Conservation (phyloP, 208 protist genomes). For the Acanthamoeba triangularis region DNA sequence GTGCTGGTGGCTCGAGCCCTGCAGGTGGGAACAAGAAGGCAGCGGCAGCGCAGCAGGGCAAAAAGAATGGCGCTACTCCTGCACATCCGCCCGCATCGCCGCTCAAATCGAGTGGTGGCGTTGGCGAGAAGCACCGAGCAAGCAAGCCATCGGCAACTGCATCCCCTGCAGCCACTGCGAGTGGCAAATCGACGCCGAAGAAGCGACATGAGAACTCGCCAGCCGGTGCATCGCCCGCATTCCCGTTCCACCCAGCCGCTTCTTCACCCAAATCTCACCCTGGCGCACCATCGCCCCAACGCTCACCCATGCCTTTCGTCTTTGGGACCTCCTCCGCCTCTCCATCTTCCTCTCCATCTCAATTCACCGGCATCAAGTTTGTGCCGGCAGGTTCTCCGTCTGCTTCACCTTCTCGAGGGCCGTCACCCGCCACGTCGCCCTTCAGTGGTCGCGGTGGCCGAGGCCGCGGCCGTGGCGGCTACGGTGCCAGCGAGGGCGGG, state of each 20-base stretch:
- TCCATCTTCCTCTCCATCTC: background rate
- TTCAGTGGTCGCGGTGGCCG: background rate
- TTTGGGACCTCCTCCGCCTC: background rate
- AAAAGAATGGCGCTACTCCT: background rate
- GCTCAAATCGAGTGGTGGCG: background rate
- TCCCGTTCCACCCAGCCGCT: background rate
- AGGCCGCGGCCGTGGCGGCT: background rate
- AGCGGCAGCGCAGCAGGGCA: background rate
- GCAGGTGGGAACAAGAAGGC: too few species aligned
- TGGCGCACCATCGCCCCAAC: background rate
- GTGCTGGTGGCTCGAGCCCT: too few species aligned
- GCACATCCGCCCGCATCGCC: background rate
- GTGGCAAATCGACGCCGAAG: background rate
- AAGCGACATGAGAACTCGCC: background rate
- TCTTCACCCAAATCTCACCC: background rate
- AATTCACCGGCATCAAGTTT: background rate
- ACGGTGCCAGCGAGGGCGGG: background rate
- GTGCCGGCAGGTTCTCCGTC: background rate
- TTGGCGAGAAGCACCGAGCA: background rate
- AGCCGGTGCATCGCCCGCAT: background rate
- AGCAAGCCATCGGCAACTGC: background rate
- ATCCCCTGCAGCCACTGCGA: background rate
- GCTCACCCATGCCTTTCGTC: conserved; percentile 11
- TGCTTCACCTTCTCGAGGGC: background rate
- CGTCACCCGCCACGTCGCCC: background rate